phyloP scores from a whole-genome alignment of 352 stramenopile species.

The Globisporangium irregulare region DNA sequence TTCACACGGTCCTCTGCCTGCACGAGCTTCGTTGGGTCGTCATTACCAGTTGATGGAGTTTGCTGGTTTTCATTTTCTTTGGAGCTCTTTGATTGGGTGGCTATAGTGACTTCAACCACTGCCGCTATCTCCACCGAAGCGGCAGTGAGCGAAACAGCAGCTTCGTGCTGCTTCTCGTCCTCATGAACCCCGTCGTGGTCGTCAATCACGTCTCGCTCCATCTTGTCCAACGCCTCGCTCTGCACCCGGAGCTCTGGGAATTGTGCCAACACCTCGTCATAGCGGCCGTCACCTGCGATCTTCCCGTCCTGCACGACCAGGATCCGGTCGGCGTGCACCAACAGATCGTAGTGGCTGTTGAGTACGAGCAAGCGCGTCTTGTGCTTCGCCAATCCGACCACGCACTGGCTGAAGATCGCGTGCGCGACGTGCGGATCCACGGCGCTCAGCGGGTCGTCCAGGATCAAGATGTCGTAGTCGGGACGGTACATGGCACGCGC shows the following conservation, averaged over 20 bases:
- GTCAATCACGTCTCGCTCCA: conserved; percentile 7
- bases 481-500: conserved; percentile 90
- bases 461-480: conserved; percentile 86
- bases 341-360: conserved; percentile 91
- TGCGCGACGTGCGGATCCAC: conserved; percentile 95
- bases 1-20: conserved; percentile 34
- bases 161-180: not conserved
- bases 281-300: conserved; percentile 81
- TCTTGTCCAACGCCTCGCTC: conserved; percentile 11
- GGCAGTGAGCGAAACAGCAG: not conserved
- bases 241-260: conserved; percentile 26
- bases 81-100: not conserved
- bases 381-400: conserved; percentile 50
- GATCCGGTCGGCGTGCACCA: conserved; percentile 47
- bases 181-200: not conserved
- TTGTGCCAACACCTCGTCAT: conserved; percentile 46
- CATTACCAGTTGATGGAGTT: not conserved
- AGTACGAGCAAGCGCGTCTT: conserved; percentile 90
- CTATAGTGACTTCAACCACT: not conserved
- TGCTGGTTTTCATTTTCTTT: not conserved
- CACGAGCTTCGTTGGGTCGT: conserved; percentile 17
- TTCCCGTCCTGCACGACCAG: conserved; percentile 67
- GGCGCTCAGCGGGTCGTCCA: conserved; percentile 94
- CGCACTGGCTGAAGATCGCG: conserved; percentile 90
- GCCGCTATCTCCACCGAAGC: not conserved